Evolutionary conservation across 495 filamentous ascomycete species (phyloP).

Genomic region (Penicillium cataractarum): DNA sequence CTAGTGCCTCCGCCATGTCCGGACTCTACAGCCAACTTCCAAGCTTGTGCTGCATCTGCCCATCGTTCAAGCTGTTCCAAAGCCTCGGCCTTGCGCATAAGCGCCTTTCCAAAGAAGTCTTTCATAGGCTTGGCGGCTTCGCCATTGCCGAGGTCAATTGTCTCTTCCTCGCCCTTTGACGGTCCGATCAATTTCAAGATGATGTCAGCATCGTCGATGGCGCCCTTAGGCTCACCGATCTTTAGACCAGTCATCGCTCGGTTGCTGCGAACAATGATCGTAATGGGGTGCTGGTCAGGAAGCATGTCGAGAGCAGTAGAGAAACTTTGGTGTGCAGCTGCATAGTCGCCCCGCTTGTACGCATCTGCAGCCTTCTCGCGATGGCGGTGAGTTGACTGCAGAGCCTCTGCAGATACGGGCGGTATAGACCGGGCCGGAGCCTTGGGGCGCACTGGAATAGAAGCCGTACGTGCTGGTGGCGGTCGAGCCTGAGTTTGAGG

Average conservation of each 20-base stretch:
- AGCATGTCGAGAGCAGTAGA: constrained; percentile 72
- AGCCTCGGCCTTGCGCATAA: constrained; percentile 93
- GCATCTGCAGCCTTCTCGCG: constrained; percentile 79
- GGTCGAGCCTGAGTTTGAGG: constrained; percentile 33
- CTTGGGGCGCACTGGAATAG: constrained; percentile 52
- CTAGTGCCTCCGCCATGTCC: constrained; percentile 82
- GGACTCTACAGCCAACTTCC: constrained; percentile 80
- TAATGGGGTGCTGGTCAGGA: constrained; percentile 79
- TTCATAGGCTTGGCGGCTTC: constrained; percentile 83
- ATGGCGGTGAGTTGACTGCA: constrained; percentile 72
- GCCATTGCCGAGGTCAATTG: constrained; percentile 65
- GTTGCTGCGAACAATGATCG: constrained; percentile 86
- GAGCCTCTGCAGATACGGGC: constrained; percentile 63
- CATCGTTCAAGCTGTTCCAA: constrained; percentile 95
- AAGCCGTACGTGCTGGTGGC: constrained; percentile 27
- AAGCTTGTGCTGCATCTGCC: constrained; percentile 76
- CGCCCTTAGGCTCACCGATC: constrained; percentile 83
- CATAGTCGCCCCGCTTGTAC: constrained; percentile 94
- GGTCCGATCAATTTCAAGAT: constrained; percentile 82
- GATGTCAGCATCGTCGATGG: constrained; percentile 79
- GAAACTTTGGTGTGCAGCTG: constrained; percentile 80
- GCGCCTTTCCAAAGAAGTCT: constrained; percentile 88
- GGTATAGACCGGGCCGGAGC: constrained; percentile 68
- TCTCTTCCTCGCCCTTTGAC: constrained; percentile 75
- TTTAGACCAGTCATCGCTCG: constrained; percentile 88